Conservation (phyloP, 2,329 filamentous ascomycete genomes). For the Plenodomus tracheiphilus region DNA sequence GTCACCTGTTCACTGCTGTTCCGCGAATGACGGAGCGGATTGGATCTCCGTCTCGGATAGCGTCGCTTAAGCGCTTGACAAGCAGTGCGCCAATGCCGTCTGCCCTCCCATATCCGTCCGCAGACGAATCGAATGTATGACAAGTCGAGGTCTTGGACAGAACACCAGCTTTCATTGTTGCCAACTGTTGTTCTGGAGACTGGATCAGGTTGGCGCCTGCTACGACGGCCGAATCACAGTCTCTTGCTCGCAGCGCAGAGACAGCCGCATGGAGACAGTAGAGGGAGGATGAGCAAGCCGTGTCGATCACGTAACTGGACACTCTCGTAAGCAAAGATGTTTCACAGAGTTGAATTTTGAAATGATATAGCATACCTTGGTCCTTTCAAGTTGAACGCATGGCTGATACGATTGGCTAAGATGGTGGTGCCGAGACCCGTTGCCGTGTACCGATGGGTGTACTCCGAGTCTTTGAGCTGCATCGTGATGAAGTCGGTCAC, state of each 20-base stretch:
- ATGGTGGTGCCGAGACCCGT: neutral
- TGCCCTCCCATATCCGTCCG: conserved; percentile 23
- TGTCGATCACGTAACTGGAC: too few species aligned
- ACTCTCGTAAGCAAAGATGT: too few species aligned
- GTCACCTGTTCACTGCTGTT: conserved; percentile 33
- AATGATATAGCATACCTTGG: conserved; percentile 7
- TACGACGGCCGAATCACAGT: conserved; percentile 18
- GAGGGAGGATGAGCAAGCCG: conserved; percentile 41
- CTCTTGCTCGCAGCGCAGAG: conserved; percentile 10
- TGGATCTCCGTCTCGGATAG: conserved; percentile 58
- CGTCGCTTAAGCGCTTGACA: conserved; percentile 39
- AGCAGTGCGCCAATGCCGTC: conserved; percentile 11
- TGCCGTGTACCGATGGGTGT: too few species aligned
- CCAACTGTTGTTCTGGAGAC: neutral
- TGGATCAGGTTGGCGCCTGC: conserved; percentile 19
- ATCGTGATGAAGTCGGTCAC: conserved; percentile 22
- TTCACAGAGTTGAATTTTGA: too few species aligned
- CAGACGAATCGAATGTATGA: conserved; percentile 16
- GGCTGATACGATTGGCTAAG: neutral
- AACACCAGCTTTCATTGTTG: conserved; percentile 6
- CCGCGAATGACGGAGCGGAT: conserved; percentile 47
- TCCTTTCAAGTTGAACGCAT: neutral
- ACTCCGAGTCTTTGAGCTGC: neutral
- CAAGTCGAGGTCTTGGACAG: conserved; percentile 14
- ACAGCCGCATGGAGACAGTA: conserved; percentile 28